Percentiles rank a stretch among this genome's conserved stretches.
Conservation (phyloP, 192 early-diverging fungal species). For the Lunasporangiospora selenospora region DNA sequence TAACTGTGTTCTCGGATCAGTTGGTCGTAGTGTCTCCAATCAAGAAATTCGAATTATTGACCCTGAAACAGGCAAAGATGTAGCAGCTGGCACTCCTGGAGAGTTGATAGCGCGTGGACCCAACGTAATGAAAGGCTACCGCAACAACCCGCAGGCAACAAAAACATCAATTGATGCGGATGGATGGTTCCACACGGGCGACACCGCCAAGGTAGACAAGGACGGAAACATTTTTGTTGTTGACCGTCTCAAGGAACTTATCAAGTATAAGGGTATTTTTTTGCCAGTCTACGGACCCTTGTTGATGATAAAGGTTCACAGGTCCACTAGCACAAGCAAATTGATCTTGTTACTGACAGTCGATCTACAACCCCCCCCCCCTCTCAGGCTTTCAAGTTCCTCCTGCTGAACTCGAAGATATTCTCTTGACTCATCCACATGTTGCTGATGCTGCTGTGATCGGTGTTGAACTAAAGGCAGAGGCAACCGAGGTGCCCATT, state of each 20-base stretch:
- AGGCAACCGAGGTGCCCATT: constrained; percentile 77
- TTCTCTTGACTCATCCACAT: constrained; percentile 59
- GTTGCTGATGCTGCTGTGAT: constrained; percentile 58
- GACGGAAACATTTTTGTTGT: constrained; percentile 69
- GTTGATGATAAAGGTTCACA: too few relatives aligned
- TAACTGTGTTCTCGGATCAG: constrained; percentile 47
- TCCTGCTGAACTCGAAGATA: constrained; percentile 75
- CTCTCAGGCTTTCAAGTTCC: constrained; percentile 70
- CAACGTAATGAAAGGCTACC: constrained; percentile 85
- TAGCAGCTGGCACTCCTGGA: constrained; percentile 38
- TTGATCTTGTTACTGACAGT: too few relatives aligned
- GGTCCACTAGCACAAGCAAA: too few relatives aligned
- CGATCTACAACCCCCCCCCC: too few relatives aligned
- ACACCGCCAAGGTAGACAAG: constrained; percentile 63
- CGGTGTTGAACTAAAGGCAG: constrained; percentile 47
- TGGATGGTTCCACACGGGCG: constrained; percentile 64
- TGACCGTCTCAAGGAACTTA: constrained; percentile 80
- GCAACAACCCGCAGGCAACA: constrained; percentile 76
- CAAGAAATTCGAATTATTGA: constrained; percentile 76
- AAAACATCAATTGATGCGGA: constrained; percentile 73
- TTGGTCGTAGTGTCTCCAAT: constrained; percentile 73
- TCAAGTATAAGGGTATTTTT: constrained; percentile 87
- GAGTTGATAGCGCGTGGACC: constrained; percentile 79
- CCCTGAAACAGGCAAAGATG: constrained; percentile 52
- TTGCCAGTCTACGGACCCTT: too few relatives aligned